Evolutionary conservation across 1,284 basidiomycete species (phyloP).

Genomic region (Leucoagaricus sp.): DNA sequence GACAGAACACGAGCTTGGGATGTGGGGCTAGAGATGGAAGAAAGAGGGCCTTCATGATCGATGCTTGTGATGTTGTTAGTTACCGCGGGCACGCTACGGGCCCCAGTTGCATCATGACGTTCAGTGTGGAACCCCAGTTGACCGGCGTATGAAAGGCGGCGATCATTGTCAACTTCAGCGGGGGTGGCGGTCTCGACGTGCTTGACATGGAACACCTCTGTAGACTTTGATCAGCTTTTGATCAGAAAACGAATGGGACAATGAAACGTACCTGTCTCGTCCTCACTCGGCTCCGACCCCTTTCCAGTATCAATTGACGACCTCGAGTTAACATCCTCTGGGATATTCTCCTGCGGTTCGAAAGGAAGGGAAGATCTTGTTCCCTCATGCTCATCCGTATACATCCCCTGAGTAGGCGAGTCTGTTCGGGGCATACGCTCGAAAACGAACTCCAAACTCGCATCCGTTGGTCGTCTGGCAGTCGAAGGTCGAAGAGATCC

Average conservation of each 20-base stretch:
- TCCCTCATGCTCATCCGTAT: slow-evolving; percentile 18
- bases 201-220: slow-evolving; percentile 53
- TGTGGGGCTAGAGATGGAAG: not conserved
- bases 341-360: slow-evolving; percentile 43
- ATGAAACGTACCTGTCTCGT: slow-evolving; percentile 48
- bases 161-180: slow-evolving; percentile 38
- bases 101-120: slow-evolving; percentile 27
- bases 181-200: slow-evolving; percentile 57
- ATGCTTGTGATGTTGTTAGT: not conserved
- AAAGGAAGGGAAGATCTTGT: slow-evolving; percentile 13
- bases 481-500: slow-evolving; percentile 8
- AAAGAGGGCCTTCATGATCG: not conserved
- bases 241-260: not conserved
- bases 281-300: slow-evolving; percentile 31
- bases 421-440: slow-evolving; percentile 25
- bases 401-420: slow-evolving; percentile 17
- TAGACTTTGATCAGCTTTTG: not conserved
- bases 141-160: slow-evolving; percentile 44
- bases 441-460: slow-evolving; percentile 33
- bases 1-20: slow-evolving; percentile 20
- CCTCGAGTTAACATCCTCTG: slow-evolving; percentile 67
- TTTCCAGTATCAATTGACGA: slow-evolving; percentile 42
- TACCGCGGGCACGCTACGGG: slow-evolving; percentile 3
- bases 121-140: slow-evolving; percentile 31
- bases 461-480: slow-evolving; percentile 21